Evolutionary conservation across 1,284 basidiomycete genomes (phyloP).

Genomic region (Trichosporon sp.): DNA sequence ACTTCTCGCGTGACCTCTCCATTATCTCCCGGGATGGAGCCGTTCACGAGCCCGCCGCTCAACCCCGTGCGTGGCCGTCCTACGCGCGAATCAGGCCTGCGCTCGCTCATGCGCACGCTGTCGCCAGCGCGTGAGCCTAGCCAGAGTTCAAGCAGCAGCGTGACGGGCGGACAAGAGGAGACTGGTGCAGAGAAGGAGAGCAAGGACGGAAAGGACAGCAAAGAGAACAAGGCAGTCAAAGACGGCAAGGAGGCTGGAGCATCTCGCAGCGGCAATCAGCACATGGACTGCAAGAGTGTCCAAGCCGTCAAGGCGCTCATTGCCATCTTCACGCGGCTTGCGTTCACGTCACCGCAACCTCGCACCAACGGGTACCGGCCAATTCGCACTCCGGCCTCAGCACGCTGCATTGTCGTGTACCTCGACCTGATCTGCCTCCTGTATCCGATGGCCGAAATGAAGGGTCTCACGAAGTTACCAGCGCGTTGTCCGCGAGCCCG

Average conservation of each 20-base stretch:
- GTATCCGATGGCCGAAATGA: slow-evolving; percentile 29
- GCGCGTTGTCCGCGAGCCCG: slow-evolving; percentile 58
- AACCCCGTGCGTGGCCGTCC: slow-evolving; percentile 3
- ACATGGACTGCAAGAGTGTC: slow-evolving; percentile 41
- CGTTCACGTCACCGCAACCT: slow-evolving; percentile 38
- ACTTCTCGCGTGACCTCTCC: neutral
- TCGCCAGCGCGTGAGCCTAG: slow-evolving; percentile 22
- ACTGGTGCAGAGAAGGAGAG: neutral
- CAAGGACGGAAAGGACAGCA: neutral
- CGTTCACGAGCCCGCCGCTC: neutral
- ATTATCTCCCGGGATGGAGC: neutral
- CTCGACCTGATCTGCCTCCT: slow-evolving; percentile 50
- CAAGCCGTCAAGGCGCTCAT: slow-evolving; percentile 49
- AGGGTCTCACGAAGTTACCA: slow-evolving; percentile 27
- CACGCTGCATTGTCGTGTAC: slow-evolving; percentile 49
- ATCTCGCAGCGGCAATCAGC: slow-evolving; percentile 11
- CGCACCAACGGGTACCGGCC: slow-evolving; percentile 31
- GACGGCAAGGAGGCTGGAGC: neutral
- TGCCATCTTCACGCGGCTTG: slow-evolving; percentile 50
- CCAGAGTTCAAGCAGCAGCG: neutral
- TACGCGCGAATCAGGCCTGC: slow-evolving; percentile 19
- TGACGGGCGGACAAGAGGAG: neutral
- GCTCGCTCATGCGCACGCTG: slow-evolving; percentile 33
- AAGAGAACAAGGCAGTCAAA: too few species aligned
- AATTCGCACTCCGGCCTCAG: slow-evolving; percentile 46